Conservation (phyloP, 2,329 filamentous ascomycete species). For the Seiridium cupressi region DNA sequence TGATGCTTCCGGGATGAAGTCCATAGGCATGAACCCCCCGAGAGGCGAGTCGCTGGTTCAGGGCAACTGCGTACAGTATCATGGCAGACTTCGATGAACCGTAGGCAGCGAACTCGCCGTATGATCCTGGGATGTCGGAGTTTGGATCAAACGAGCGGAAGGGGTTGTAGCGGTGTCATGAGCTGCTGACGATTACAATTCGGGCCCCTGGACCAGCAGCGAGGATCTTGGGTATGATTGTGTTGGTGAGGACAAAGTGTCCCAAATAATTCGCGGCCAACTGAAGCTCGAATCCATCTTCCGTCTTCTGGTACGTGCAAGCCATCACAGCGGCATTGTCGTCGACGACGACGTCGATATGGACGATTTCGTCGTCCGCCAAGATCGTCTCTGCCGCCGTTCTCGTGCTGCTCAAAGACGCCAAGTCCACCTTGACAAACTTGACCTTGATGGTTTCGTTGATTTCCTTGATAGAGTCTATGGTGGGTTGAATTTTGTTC, state of each 20-base stretch:
- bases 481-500: slow-evolving; percentile 23
- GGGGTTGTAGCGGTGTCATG: slow-evolving; percentile 18
- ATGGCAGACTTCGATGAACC: slow-evolving; percentile 45
- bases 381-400: slow-evolving; percentile 26
- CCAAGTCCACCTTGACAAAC: slow-evolving; percentile 25
- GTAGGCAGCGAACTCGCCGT: slow-evolving; percentile 36
- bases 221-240: slow-evolving; percentile 22
- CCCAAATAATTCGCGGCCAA: slow-evolving; percentile 32
- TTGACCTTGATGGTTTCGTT: slow-evolving; percentile 19
- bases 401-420: slow-evolving; percentile 28
- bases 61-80: slow-evolving; percentile 37
- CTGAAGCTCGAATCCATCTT: slow-evolving; percentile 31
- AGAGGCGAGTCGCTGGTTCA: slow-evolving; percentile 27
- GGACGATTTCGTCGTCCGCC: slow-evolving; percentile 25
- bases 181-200: slow-evolving; percentile 20
- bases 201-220: slow-evolving; percentile 17
- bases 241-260: slow-evolving; percentile 29
- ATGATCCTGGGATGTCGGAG: slow-evolving; percentile 24
- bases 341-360: slow-evolving; percentile 23
- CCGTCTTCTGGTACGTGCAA: slow-evolving; percentile 26
- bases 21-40: slow-evolving; percentile 32
- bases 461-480: slow-evolving; percentile 23
- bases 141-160: slow-evolving; percentile 27
- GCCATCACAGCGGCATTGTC: slow-evolving; percentile 42
- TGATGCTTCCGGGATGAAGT: slow-evolving; percentile 35